Percentiles rank a stretch among this genome's conserved stretches.
Evolutionary conservation across 1,284 basidiomycete genomes (phyloP).

Genomic region (Cryptococcus deneoformans): DNA sequence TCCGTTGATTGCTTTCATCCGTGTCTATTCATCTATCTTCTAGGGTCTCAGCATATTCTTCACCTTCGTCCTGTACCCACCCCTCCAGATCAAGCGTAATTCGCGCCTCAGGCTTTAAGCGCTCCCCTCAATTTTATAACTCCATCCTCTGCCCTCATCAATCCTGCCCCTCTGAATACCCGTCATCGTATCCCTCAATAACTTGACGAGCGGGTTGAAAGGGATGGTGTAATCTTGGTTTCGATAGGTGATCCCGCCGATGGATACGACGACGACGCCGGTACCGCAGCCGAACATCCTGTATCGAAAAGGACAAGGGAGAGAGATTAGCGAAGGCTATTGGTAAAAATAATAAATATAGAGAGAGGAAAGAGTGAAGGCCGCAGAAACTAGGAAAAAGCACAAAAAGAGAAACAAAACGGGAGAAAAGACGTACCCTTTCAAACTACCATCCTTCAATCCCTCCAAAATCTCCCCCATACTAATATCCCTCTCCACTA

Average conservation of each 20-base stretch:
- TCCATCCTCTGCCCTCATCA: constrained; percentile 9
- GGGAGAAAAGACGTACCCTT: constrained; percentile 27
- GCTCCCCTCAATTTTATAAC: too few relatives aligned
- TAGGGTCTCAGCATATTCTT: too few relatives aligned
- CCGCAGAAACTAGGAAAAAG: neutral
- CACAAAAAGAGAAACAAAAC: neutral
- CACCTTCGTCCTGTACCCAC: too few relatives aligned
- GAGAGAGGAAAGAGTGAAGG: neutral
- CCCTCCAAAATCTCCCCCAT: constrained; percentile 42
- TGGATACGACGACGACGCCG: constrained; percentile 41
- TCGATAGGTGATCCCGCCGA: constrained; percentile 36
- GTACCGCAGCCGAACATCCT: constrained; percentile 46
- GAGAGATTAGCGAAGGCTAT: neutral
- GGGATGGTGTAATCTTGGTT: constrained; percentile 31
- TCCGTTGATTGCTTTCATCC: too few relatives aligned
- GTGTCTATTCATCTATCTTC: too few relatives aligned
- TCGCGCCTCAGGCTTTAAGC: too few relatives aligned
- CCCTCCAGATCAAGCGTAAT: too few relatives aligned
- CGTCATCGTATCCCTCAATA: constrained; percentile 40
- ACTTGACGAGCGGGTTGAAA: constrained; percentile 35
- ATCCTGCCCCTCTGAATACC: constrained; percentile 40
- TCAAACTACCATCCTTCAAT: constrained; percentile 36
- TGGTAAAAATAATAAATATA: neutral
- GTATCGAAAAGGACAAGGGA: neutral
- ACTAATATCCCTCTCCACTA: constrained; percentile 45